These are phyloP conservation scores for Lactarius vividus DNA, from an alignment of 768 basidiomycete species.

Conservation along the genomic window DNA sequence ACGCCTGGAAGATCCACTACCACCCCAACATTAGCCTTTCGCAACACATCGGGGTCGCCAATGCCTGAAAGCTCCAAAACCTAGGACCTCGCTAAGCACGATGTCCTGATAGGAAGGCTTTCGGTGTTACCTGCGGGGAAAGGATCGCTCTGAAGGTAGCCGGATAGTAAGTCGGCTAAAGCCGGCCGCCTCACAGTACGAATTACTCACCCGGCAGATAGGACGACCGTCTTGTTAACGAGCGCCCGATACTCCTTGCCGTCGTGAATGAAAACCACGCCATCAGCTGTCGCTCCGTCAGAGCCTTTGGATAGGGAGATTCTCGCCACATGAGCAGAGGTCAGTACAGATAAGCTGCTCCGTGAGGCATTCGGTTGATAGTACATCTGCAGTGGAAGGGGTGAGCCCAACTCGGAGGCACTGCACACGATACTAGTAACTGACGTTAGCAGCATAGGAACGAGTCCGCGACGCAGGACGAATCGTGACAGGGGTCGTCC, in stretches of 20 bases:
- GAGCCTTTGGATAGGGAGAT: slow-evolving; percentile 9
- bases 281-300: slow-evolving; percentile 1
- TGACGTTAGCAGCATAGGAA: slow-evolving; percentile 23
- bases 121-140: slow-evolving; percentile 19
- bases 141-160: slow-evolving; percentile 10
- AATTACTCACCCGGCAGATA: slow-evolving; percentile 24
- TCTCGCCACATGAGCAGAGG: slow-evolving; percentile 22
- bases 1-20: slow-evolving; percentile 21
- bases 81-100: slow-evolving; percentile 1
- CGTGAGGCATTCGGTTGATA: slow-evolving; percentile 29
- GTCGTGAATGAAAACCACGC: slow-evolving; percentile 20
- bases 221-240: slow-evolving; percentile 21
- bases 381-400: slow-evolving; percentile 19
- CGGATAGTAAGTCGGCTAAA: background rate
- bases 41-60: slow-evolving; percentile 19
- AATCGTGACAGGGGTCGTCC: slow-evolving; percentile 16
- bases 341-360: slow-evolving; percentile 29
- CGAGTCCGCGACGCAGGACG: slow-evolving; percentile 10
- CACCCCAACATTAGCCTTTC: slow-evolving; percentile 12
- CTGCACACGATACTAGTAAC: background rate
- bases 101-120: background rate
- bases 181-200: background rate
- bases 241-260: slow-evolving; percentile 15
- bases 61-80: slow-evolving; percentile 28
- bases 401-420: background rate